Evolutionary conservation across 257 asterid genomes (phyloP).

Genomic region (Leonotis leonurus): DNA sequence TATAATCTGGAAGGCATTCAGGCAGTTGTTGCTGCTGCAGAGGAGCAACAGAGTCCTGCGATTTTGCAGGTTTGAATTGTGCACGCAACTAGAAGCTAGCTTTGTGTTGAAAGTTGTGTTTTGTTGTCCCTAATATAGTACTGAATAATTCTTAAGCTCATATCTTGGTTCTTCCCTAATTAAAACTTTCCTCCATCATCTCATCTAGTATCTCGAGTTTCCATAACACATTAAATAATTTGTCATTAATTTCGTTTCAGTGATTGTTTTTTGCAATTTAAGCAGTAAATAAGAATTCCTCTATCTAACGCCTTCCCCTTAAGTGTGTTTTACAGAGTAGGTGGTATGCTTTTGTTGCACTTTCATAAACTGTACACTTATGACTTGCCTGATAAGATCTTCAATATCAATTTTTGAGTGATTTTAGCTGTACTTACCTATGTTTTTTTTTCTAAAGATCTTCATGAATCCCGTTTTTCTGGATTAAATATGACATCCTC

Average conservation of each 20-base stretch:
- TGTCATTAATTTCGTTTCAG: background rate
- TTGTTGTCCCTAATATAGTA: background rate
- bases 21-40: constrained; percentile 97
- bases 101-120: background rate
- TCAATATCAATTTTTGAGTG: background rate
- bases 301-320: background rate
- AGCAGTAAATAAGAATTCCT: background rate
- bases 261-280: background rate
- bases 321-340: background rate
- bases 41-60: constrained; percentile 84
- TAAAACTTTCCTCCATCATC: background rate
- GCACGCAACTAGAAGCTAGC: background rate
- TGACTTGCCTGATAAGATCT: background rate
- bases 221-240: background rate
- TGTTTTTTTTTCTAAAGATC: background rate
- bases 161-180: background rate
- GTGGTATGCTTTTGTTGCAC: background rate
- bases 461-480: background rate
- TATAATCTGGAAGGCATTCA: constrained; percentile 91
- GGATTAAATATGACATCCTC: background rate
- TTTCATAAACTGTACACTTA: background rate
- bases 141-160: background rate
- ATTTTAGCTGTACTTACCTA: background rate
- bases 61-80: constrained; percentile 72
- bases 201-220: background rate